phyloP scores from a whole-genome alignment of 2,329 filamentous ascomycete species.

The Colletotrichum salicis region DNA sequence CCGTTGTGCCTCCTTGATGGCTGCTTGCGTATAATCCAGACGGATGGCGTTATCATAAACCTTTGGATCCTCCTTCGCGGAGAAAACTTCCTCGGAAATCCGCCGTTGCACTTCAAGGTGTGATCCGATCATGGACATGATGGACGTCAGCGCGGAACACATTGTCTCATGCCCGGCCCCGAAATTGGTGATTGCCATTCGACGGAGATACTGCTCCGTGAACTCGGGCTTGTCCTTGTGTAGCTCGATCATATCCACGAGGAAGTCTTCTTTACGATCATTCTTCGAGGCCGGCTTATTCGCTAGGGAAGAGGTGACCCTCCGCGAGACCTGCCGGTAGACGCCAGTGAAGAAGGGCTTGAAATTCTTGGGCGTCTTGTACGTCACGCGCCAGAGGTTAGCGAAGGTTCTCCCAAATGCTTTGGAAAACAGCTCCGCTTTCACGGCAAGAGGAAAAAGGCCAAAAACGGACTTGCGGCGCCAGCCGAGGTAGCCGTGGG shows the following conservation, averaged over 20 bases:
- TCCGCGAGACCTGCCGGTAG: conserved; percentile 43
- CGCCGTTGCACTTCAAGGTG: conserved; percentile 46
- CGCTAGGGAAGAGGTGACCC: conserved; percentile 44
- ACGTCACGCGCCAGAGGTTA: conserved; percentile 57
- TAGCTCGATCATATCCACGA: conserved; percentile 58
- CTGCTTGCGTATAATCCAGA: conserved; percentile 53
- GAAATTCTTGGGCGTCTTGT: conserved; percentile 54
- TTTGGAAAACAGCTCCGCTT: conserved; percentile 51
- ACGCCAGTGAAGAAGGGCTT: conserved; percentile 59
- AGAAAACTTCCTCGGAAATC: conserved; percentile 45
- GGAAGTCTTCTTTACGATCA: conserved; percentile 50
- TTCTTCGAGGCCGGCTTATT: conserved; percentile 41
- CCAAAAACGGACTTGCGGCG: conserved; percentile 64
- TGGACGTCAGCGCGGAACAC: conserved; percentile 62
- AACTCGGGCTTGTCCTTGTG: conserved; percentile 58
- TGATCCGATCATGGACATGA: conserved; percentile 58
- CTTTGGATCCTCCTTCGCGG: conserved; percentile 1
- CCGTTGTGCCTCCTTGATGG: conserved; percentile 62
- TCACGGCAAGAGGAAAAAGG: conserved; percentile 56
- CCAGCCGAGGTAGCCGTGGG: conserved; percentile 61
- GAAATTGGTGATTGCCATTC: conserved; percentile 66
- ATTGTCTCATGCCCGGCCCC: conserved; percentile 66
- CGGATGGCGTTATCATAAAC: conserved; percentile 40
- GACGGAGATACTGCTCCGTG: conserved; percentile 57
- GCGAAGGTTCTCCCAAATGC: conserved; percentile 52